A percentile compares a stretch with the other conserved stretches of the same genome.
phyloP scores from a whole-genome alignment of 1,284 basidiomycete genomes.

The Heterobasidion parviporum region DNA sequence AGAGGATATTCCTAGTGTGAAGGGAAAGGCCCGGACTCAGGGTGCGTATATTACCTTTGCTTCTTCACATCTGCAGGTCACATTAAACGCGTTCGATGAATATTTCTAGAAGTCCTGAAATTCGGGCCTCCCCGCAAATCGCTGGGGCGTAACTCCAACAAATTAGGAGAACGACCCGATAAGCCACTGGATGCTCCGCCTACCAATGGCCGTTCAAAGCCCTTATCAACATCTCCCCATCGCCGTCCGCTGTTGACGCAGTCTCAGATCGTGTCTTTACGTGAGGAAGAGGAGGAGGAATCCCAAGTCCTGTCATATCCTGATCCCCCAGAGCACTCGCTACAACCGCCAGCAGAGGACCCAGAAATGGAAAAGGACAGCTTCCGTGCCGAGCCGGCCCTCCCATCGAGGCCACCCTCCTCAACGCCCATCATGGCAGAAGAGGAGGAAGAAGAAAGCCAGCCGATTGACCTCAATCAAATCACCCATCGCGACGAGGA shows the following conservation, averaged over 20 bases:
- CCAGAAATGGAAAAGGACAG: not conserved
- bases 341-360: not conserved
- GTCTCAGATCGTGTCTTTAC: not conserved
- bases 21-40: not conserved
- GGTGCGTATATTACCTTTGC: not conserved
- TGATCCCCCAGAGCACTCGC: not conserved
- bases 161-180: not conserved
- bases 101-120: not conserved
- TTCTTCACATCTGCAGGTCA: not conserved
- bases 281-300: conserved; percentile 3
- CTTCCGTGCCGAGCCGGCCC: not conserved
- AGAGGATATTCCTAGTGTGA: not conserved
- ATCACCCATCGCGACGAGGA: not conserved
- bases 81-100: not conserved
- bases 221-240: not conserved
- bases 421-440: not conserved
- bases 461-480: not conserved
- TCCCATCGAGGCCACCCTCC: too few relatives aligned
- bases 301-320: not conserved
- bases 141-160: not conserved
- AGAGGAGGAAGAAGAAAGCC: not conserved
- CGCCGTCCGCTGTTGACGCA: not conserved
- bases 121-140: not conserved
- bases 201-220: not conserved
- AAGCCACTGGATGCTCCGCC: not conserved